Base-by-base conservation (phyloP, 2,329 filamentous ascomycete species). In the Nigrospora osmanthi region DNA sequence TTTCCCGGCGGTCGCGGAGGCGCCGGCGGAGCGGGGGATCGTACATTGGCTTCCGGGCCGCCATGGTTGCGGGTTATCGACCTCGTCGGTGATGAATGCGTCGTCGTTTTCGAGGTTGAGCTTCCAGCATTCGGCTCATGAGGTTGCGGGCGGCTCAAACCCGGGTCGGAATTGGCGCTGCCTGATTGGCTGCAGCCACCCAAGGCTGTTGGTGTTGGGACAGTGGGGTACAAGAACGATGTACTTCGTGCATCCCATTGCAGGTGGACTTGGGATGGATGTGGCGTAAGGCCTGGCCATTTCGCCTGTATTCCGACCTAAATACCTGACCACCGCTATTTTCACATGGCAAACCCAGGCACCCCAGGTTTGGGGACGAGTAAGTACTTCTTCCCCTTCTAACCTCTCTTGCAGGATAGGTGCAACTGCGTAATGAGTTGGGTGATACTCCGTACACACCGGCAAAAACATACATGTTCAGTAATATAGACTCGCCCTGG, bases 41-140 rank as follows among this genome's bases (percentile, higher is more conserved):
- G 44, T 72, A 82, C 80, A 75, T 66, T 58, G 80, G 73, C 65
- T 78, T 73, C 61, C 80, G 70, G 61, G 71, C 65, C 58, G 80
- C 71, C 80, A 83, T 83, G 58, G 58, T 76, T 70, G 63, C 38
- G 47, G 38, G 46, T 40, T 48, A 37, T 39, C 40, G 46, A 36
- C 46, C 42, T 46, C 33, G 32, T 45, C 33, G 40, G 32, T 42
- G 37, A 40, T 17, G 34, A 32, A 38, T 43, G 46, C 38, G 43
- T 43, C 37, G 44, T 40, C 33, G 40, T 33, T 34, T 16, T 19
- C 31, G 39, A 35, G 13, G 40, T 4, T 13, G 19, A 36, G 33
- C 33, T 42, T 34, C 39, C 16, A 28, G 23, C 23, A 28, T 41
- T 41, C 23, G 39, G 17, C 31, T 42, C 35, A 33, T 39, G 43